These are phyloP conservation scores for Neurospora sp. DNA, from an alignment of 2,329 filamentous ascomycete species.

Conservation along the genomic window DNA sequence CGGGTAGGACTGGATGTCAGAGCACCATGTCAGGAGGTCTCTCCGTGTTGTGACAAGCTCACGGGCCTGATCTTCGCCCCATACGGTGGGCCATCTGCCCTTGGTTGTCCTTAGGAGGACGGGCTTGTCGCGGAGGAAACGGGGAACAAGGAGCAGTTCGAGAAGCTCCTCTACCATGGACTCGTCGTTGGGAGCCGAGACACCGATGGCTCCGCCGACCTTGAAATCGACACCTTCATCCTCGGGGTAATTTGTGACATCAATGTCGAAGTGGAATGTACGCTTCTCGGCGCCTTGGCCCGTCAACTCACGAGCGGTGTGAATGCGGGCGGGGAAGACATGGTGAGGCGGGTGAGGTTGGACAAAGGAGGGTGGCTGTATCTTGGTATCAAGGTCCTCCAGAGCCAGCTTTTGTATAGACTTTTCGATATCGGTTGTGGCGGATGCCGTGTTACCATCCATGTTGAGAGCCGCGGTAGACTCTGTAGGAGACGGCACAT, in stretches of 20 bases:
- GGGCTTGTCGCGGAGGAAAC: conserved; percentile 73
- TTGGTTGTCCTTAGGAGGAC: conserved; percentile 67
- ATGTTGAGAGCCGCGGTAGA: conserved; percentile 36
- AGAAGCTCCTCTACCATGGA: conserved; percentile 73
- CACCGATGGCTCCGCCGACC: conserved; percentile 88
- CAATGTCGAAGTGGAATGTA: conserved; percentile 94
- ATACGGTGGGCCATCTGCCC: conserved; percentile 94
- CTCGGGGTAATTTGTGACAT: conserved; percentile 82
- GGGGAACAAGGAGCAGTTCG: conserved; percentile 70
- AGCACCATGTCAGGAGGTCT: conserved; percentile 91
- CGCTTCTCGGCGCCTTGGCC: conserved; percentile 85
- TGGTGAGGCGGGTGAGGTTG: conserved; percentile 91
- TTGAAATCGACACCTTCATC: conserved; percentile 86
- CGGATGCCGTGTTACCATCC: conserved; percentile 27
- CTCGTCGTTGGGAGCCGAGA: conserved; percentile 78
- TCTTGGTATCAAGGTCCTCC: conserved; percentile 42
- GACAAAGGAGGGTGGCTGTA: conserved; percentile 78
- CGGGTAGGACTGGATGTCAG: conserved; percentile 84
- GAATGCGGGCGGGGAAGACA: conserved; percentile 82
- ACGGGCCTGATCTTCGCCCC: conserved; percentile 80
- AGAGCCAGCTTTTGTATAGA: conserved; percentile 21
- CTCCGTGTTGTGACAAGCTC: conserved; percentile 83
- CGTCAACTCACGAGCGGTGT: conserved; percentile 78
- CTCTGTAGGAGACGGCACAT: conserved; percentile 34
- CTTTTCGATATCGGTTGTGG: conserved; percentile 15